Percentiles rank a stretch among this genome's conserved stretches.
These are phyloP conservation scores for Triglochin maritima DNA, from an alignment of 106 monocot species.

Conservation along the genomic window DNA sequence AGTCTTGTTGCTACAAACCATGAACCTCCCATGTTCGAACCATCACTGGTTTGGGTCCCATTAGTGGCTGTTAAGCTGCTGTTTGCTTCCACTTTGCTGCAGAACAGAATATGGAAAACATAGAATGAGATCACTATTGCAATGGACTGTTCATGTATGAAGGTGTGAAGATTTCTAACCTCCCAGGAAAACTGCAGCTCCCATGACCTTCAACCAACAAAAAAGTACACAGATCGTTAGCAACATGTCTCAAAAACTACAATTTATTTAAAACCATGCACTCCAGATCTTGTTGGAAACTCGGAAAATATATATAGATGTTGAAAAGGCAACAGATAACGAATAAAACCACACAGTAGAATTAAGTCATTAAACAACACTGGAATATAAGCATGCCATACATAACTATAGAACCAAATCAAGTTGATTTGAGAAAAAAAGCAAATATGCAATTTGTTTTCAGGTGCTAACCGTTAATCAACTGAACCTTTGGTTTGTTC, in stretches of 20 bases:
- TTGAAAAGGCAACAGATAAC: background rate
- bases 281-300: too few species aligned
- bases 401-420: background rate
- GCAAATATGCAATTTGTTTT: too few species aligned
- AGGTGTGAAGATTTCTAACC: slow-evolving; percentile 25
- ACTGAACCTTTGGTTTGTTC: too few species aligned
- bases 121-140: background rate
- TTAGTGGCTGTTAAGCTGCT: background rate
- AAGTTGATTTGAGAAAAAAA: background rate
- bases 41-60: slow-evolving; percentile 1
- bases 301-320: background rate
- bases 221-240: background rate
- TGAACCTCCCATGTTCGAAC: background rate
- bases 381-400: background rate
- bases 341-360: background rate
- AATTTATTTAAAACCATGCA: background rate
- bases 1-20: background rate
- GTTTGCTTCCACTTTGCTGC: background rate
- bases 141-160: background rate
- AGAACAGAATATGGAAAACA: background rate
- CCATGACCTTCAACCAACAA: slow-evolving; percentile 56
- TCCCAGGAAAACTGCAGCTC: slow-evolving; percentile 71
- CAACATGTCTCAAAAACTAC: background rate
- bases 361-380: background rate
- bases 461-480: too few species aligned